phyloP scores from a whole-genome alignment of 768 basidiomycete genomes.

The Termitomyces sp. region DNA sequence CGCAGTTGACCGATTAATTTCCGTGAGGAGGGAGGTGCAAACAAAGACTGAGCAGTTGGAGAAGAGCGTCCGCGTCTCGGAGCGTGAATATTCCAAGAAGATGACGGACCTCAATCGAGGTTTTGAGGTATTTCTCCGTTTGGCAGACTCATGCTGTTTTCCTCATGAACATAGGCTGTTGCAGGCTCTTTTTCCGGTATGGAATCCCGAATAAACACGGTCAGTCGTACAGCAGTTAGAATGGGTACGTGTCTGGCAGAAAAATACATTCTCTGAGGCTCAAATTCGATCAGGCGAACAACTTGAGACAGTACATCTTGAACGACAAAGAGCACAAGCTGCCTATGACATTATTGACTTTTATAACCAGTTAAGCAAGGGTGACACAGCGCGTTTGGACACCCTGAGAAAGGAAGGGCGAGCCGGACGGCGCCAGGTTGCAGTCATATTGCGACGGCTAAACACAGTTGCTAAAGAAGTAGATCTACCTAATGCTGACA shows the following conservation, averaged over 20 bases:
- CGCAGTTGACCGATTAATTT: slow-evolving; percentile 83
- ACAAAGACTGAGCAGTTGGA: slow-evolving; percentile 88
- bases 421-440: slow-evolving; percentile 84
- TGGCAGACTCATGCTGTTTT: slow-evolving; percentile 1
- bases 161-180: slow-evolving; percentile 55
- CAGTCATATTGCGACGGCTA: slow-evolving; percentile 79
- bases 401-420: slow-evolving; percentile 81
- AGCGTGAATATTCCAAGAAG: slow-evolving; percentile 91
- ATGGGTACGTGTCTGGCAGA: slow-evolving; percentile 55
- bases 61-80: slow-evolving; percentile 81
- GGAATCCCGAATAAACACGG: slow-evolving; percentile 88
- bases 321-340: slow-evolving; percentile 88
- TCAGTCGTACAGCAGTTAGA: slow-evolving; percentile 88
- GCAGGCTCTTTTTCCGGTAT: slow-evolving; percentile 84
- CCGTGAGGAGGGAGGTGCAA: slow-evolving; percentile 86
- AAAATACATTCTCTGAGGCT: background rate
- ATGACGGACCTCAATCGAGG: slow-evolving; percentile 90
- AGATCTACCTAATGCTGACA: slow-evolving; percentile 77
- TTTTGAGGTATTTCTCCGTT: slow-evolving; percentile 63
- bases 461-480: slow-evolving; percentile 91
- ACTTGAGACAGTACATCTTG: slow-evolving; percentile 88
- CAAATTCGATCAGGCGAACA: slow-evolving; percentile 67
- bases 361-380: slow-evolving; percentile 87
- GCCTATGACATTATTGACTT: slow-evolving; percentile 91
- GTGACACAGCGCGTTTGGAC: slow-evolving; percentile 71